Base-by-base conservation (phyloP, 192 early-diverging fungal genomes). In the Backusella macrospora region DNA sequence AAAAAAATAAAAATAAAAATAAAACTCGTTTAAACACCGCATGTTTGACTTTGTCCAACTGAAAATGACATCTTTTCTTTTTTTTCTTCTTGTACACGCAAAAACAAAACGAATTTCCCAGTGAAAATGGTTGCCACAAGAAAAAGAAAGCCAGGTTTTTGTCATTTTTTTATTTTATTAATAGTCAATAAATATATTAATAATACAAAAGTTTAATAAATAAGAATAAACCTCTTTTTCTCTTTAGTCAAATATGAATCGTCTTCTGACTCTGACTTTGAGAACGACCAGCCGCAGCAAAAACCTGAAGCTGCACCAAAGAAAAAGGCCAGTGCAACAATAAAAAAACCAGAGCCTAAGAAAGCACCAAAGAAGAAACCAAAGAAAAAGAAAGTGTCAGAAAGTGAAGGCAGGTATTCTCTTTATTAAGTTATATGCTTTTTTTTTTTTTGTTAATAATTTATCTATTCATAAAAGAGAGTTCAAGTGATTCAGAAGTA, bases 141-240 rank as follows among this genome's bases (percentile, higher is more conserved):
- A 59, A 59, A 59, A 23, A 59, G 52, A 59, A 59, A 59, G 12
- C 52, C 18, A 59, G 52, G 52, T 59, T 59, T 12, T n/a, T n/a
- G n/a, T n/a, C n/a, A n/a, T n/a, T n/a, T n/a, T n/a, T n/a, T n/a
- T n/a, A n/a, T n/a, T n/a, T 59, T 59, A 59, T 59, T 13, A 26
- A 59, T 13, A 59, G 12, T 7, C 21, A 10, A 59, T 9, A 1
- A 59, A 13, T 26, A 21, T 6, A 5, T 6, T 9, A 9, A 43
- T 18, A 26, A 12, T 6, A 23, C 8, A 23, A 59, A 59, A 23
- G 52, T 29, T 34, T 34, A 34, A 34, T 34, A 34, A 6, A 18
- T 59, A 9, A 59, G 26, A 59, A 9, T 21, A 23, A 23, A 59
- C 9, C 21, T 9, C 2, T 9, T 8, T 26, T 14, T 26, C 5